These are phyloP conservation scores for Agrocybe praecox DNA, from an alignment of 768 basidiomycete species.

Conservation along the genomic window DNA sequence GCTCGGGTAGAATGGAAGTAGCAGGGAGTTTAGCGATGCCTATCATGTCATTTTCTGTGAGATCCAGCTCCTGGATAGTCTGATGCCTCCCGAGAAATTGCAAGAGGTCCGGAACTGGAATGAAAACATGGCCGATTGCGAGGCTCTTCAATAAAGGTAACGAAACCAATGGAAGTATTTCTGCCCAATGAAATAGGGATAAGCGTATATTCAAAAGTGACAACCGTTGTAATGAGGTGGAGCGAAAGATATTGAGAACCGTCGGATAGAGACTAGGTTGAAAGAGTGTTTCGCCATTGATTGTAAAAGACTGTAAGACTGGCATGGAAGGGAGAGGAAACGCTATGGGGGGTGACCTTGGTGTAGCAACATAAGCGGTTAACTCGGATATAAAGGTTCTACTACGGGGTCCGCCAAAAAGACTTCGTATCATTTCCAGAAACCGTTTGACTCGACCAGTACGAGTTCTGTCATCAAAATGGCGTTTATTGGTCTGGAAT, in stretches of 20 bases:
- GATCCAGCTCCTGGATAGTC: conserved; percentile 19
- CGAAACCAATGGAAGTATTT: conserved; percentile 17
- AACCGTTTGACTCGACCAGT: background rate
- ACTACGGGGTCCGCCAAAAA: no score
- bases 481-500: background rate
- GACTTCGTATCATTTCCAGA: no score
- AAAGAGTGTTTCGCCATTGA: background rate
- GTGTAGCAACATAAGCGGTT: background rate
- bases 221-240: background rate
- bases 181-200: conserved; percentile 15
- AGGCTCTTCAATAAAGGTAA: conserved; percentile 14
- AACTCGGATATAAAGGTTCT: background rate
- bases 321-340: background rate
- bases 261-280: background rate
- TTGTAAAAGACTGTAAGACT: background rate
- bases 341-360: background rate
- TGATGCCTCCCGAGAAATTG: conserved; percentile 19
- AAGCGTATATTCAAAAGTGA: conserved; percentile 7
- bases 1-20: background rate
- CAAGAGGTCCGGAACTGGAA: conserved; percentile 22
- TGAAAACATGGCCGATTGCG: conserved; percentile 11
- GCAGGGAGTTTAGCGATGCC: conserved; percentile 5
- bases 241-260: background rate
- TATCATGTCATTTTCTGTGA: conserved; percentile 10
- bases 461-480: background rate